phyloP scores from a whole-genome alignment of 2,329 filamentous ascomycete species.

The Xylariaceae sp. region DNA sequence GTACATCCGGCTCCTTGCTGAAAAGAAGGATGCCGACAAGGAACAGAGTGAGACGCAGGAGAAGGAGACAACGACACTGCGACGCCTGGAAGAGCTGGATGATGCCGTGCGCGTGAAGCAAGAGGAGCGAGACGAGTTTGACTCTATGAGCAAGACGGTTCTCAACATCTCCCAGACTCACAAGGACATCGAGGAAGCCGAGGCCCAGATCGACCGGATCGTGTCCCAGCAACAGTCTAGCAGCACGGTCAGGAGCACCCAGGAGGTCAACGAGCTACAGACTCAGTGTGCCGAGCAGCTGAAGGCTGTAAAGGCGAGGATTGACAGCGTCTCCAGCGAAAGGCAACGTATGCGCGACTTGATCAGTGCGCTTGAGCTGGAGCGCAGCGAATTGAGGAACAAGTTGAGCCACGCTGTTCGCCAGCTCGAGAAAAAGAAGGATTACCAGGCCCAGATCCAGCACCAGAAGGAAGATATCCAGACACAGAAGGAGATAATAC shows the following conservation, averaged over 20 bases:
- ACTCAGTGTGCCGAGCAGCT: slow-evolving; percentile 62
- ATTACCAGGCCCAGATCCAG: slow-evolving; percentile 65
- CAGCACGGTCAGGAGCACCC: slow-evolving; percentile 61
- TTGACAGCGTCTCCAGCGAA: slow-evolving; percentile 62
- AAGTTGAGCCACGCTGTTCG: slow-evolving; percentile 65
- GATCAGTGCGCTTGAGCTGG: slow-evolving; percentile 67
- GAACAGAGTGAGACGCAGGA: slow-evolving; percentile 58
- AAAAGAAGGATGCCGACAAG: slow-evolving; percentile 63
- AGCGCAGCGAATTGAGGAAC: slow-evolving; percentile 68
- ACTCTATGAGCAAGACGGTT: slow-evolving; percentile 71
- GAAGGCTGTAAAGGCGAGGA: slow-evolving; percentile 55
- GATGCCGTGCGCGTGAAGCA: slow-evolving; percentile 58
- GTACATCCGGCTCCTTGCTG: slow-evolving; percentile 62
- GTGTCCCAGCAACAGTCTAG: slow-evolving; percentile 68
- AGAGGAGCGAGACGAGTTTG: slow-evolving; percentile 64
- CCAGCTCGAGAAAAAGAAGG: slow-evolving; percentile 75
- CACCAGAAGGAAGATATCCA: slow-evolving; percentile 62
- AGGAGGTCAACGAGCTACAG: slow-evolving; percentile 78
- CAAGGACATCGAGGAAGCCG: slow-evolving; percentile 65
- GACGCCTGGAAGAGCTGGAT: slow-evolving; percentile 63
- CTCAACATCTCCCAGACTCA: slow-evolving; percentile 67
- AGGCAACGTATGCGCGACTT: slow-evolving; percentile 65
- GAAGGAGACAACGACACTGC: slow-evolving; percentile 51
- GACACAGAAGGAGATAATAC: slow-evolving; percentile 65
- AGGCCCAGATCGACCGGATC: slow-evolving; percentile 69